Base-by-base conservation (phyloP, 1,284 basidiomycete genomes). In the Sporisorium sorghi region DNA sequence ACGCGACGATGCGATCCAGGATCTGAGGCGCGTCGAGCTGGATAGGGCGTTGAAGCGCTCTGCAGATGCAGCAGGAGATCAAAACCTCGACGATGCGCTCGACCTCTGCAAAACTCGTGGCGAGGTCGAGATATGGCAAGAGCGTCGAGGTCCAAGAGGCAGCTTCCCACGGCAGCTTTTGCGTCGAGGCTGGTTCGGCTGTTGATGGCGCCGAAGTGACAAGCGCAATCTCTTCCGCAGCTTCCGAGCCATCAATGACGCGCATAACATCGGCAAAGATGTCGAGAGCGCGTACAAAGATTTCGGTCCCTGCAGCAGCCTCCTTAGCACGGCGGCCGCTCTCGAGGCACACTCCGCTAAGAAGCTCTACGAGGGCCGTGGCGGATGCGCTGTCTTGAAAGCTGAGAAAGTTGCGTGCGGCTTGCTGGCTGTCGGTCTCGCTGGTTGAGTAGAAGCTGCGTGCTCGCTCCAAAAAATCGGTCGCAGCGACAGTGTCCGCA, bases 61-160 rank as follows among this genome's bases (percentile, higher is more conserved):
- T 58, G 44, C 76, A 80, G 48, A 68, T 73, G 26, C 58, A 54
- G 53, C 68, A 76, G 1, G 74, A 74, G 58, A 80, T 58, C 12
- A 80, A 50, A 12, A 70, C 72, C 15, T 66, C 68, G 59, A 75
- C 59, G 43, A 74, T 67, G 19, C 70, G 58, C 43, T 80, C 74
- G 11, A 66, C 64, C 39, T 78, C 58, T 2, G 72, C 70, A 42
- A 80, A 80, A 14, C 44, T 64, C 5, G 58, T 32, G 30, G 58
- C 49, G 19, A 24, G 48, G 21, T 73, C 60, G 15, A 77, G 66
- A 28, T 53, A 49, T 19, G 59, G 48, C 9, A 76, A 35, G 19
- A 76, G 52, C n/a, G 47, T n/a, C 4, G 24, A 21, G 7, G 60
- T 23, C 73, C 73, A 78, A 1, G 32, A 37, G 5, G 40, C 23